These are phyloP conservation scores for Cystobasidiaceae sp. DNA, from an alignment of 1,284 basidiomycete genomes.

Conservation along the genomic window DNA sequence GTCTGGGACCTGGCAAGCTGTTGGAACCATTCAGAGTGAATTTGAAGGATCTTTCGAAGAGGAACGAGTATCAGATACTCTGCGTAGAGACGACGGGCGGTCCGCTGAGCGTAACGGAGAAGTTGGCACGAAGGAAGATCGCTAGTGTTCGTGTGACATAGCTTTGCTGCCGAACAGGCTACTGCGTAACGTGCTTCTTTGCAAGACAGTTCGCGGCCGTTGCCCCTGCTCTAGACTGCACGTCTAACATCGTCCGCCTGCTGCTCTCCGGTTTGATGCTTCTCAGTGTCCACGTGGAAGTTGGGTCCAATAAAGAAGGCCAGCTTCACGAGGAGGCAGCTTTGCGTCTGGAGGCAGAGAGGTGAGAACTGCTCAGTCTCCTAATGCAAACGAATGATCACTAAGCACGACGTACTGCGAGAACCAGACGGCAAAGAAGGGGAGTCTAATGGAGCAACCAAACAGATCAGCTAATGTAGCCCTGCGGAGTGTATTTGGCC, in stretches of 20 bases:
- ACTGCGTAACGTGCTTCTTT: background rate
- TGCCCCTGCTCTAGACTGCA: too few relatives aligned
- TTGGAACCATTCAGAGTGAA: conserved; percentile 38
- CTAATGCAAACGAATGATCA: background rate
- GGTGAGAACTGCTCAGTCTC: too few relatives aligned
- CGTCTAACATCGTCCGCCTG: too few relatives aligned
- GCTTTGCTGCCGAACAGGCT: background rate
- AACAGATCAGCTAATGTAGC: background rate
- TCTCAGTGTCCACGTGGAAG: too few relatives aligned
- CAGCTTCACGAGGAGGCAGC: too few relatives aligned
- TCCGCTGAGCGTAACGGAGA: conserved; percentile 24
- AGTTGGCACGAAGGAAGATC: conserved; percentile 18
- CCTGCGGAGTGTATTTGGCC: background rate
- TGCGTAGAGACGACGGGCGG: conserved; percentile 27
- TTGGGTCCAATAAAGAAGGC: too few relatives aligned
- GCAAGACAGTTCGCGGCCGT: too few relatives aligned
- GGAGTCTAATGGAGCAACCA: background rate
- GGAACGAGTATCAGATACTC: conserved; percentile 41
- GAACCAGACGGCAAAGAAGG: conserved; percentile 16
- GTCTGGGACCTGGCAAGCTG: conserved; percentile 13
- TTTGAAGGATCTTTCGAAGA: conserved; percentile 35
- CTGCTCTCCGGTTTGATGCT: too few relatives aligned
- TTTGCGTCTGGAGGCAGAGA: too few relatives aligned
- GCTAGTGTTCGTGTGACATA: conserved; percentile 20
- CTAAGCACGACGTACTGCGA: conserved; percentile 1